These are phyloP conservation scores for Thielaviopsis populi DNA, from an alignment of 2,329 filamentous ascomycete species.

Conservation along the genomic window DNA sequence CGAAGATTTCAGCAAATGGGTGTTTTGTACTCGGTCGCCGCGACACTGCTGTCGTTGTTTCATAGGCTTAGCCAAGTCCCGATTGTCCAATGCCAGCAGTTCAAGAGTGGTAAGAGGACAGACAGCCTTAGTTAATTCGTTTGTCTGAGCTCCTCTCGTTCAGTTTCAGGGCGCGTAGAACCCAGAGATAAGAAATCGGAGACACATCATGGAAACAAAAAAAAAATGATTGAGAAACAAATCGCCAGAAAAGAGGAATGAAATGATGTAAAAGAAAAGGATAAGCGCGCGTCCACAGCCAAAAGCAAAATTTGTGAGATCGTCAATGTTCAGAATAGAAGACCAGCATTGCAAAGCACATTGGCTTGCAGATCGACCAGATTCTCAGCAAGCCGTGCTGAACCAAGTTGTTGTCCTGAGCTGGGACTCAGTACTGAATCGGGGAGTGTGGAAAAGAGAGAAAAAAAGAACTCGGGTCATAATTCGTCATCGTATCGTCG, in stretches of 20 bases:
- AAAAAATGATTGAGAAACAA: conserved; percentile 15
- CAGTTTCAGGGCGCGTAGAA: conserved; percentile 15
- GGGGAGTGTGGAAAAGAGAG: neutral
- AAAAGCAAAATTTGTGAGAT: neutral
- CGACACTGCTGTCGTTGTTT: neutral
- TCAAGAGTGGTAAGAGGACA: conserved; percentile 20
- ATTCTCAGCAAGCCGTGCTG: neutral
- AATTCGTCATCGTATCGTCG: conserved; percentile 16
- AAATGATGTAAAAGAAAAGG: conserved; percentile 9
- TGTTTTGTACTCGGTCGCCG: conserved; percentile 19
- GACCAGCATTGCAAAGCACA: neutral
- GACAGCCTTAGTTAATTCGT: neutral
- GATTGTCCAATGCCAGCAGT: neutral
- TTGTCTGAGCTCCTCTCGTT: neutral
- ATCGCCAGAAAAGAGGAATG: conserved; percentile 16
- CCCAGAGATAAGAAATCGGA: conserved; percentile 15
- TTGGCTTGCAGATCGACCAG: neutral
- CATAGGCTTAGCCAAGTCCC: neutral
- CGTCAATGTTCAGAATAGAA: neutral
- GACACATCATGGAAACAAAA: conserved; percentile 8
- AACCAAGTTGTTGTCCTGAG: neutral
- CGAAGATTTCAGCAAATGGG: neutral
- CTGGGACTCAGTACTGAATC: neutral
- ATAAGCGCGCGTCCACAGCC: conserved; percentile 1
- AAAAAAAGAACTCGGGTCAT: conserved; percentile 8